A percentile compares a stretch with the other conserved stretches of the same genome.
These are phyloP conservation scores for Mycena rosella DNA, from an alignment of 768 basidiomycete species.

Conservation along the genomic window DNA sequence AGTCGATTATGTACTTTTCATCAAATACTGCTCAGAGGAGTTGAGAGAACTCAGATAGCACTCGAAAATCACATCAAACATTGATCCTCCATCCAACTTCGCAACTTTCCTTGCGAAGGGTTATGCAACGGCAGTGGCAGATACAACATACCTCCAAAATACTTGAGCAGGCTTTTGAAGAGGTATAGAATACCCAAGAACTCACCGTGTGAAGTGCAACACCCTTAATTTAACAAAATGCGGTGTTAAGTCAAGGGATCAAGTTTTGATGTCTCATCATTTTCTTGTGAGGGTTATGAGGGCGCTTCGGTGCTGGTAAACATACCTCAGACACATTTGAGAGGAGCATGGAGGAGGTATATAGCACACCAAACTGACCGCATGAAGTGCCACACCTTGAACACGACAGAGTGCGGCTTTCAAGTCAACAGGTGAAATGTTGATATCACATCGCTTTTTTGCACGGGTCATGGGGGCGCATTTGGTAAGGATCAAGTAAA, in stretches of 20 bases:
- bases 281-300: constrained; percentile 22
- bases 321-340: constrained; percentile 25
- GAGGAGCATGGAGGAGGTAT: constrained; percentile 18
- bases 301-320: constrained; percentile 19
- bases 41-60: constrained; percentile 20
- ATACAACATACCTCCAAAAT: constrained; percentile 21
- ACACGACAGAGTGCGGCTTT: constrained; percentile 19
- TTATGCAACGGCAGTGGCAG: constrained; percentile 12
- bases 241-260: constrained; percentile 21
- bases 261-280: constrained; percentile 22
- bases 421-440: constrained; percentile 22
- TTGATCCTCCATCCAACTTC: constrained; percentile 23
- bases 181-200: constrained; percentile 22
- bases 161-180: constrained; percentile 22
- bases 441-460: constrained; percentile 23
- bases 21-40: constrained; percentile 21
- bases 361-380: constrained; percentile 21
- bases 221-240: constrained; percentile 24
- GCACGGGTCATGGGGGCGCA: constrained; percentile 22
- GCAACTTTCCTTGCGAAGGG: constrained; percentile 22
- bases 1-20: constrained; percentile 23
- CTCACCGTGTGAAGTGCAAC: constrained; percentile 19
- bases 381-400: constrained; percentile 22
- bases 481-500: constrained; percentile 17
- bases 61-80: constrained; percentile 20